phyloP scores from a whole-genome alignment of 495 filamentous ascomycete species.

The Parathielavia appendiculata region DNA sequence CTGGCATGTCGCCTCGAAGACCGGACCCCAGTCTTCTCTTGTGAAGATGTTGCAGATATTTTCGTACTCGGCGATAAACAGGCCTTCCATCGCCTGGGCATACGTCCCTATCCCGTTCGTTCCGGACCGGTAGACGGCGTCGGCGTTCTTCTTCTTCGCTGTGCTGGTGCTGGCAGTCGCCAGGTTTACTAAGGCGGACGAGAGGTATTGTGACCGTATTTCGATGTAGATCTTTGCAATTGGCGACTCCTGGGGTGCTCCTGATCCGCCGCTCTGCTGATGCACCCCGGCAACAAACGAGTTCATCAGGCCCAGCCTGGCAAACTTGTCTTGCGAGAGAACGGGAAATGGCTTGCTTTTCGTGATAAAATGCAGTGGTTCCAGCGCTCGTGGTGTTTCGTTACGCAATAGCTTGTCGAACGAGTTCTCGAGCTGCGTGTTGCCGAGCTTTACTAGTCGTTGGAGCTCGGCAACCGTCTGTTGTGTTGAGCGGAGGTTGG shows the following conservation, averaged over 20 bases:
- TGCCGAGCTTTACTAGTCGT: constrained; percentile 69
- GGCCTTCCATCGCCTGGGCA: constrained; percentile 75
- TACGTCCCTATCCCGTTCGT: constrained; percentile 92
- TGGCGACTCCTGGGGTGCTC: constrained; percentile 57
- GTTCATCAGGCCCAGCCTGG: constrained; percentile 47
- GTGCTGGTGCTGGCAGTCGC: constrained; percentile 85
- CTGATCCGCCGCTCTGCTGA: constrained; percentile 27
- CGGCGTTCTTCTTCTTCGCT: constrained; percentile 69
- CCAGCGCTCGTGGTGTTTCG: constrained; percentile 68
- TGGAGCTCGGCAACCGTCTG: constrained; percentile 78
- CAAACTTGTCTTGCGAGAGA: constrained; percentile 47
- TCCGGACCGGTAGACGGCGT: constrained; percentile 82
- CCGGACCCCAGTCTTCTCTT: constrained; percentile 72
- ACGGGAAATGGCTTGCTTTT: constrained; percentile 59
- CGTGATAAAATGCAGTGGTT: constrained; percentile 90
- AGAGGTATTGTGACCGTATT: constrained; percentile 78
- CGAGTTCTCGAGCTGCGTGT: constrained; percentile 71
- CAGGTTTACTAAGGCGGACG: constrained; percentile 71
- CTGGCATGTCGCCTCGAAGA: constrained; percentile 72
- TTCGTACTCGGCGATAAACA: constrained; percentile 82
- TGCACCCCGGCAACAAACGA: constrained; percentile 39
- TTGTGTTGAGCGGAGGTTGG: constrained; percentile 86
- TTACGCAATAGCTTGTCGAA: constrained; percentile 65
- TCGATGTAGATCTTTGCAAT: constrained; percentile 74
- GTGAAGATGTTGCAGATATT: constrained; percentile 80